phyloP scores from a whole-genome alignment of 208 protist genomes.

The Crithidia sp. region DNA sequence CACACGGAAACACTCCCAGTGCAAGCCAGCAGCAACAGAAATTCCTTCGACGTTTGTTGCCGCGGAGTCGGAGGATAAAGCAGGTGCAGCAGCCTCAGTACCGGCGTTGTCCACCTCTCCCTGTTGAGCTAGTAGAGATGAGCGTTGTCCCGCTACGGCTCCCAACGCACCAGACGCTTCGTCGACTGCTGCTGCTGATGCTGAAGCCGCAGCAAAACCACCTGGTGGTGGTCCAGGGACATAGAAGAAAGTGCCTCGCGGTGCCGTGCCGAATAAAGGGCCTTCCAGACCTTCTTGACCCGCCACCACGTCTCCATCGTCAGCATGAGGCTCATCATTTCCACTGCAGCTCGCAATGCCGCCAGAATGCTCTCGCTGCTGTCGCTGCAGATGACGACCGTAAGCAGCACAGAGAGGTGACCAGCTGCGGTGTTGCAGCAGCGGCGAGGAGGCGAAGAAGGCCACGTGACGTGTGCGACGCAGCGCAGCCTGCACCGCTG shows the following conservation, averaged over 20 bases:
- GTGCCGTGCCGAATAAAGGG: not conserved
- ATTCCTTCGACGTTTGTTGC: not conserved
- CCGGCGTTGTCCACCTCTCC: too few species aligned
- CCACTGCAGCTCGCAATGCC: too few species aligned
- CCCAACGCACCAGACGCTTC: too few species aligned
- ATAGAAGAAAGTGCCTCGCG: not conserved
- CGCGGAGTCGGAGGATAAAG: too few species aligned
- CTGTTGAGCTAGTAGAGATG: too few species aligned
- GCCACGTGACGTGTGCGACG: conserved; percentile 17
- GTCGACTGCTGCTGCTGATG: too few species aligned
- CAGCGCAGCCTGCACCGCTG: conserved; percentile 14
- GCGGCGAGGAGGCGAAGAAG: conserved; percentile 17
- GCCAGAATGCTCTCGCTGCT: too few species aligned
- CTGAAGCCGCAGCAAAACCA: not conserved
- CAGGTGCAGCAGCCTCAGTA: too few species aligned
- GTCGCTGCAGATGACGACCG: not conserved
- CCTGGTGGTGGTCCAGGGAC: not conserved
- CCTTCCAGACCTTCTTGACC: not conserved
- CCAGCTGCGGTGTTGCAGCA: conserved; percentile 28
- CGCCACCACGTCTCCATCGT: not conserved
- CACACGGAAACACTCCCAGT: conserved; percentile 61
- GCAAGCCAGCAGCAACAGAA: not conserved
- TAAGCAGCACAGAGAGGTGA: conserved; percentile 15
- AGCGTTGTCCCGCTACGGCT: too few species aligned
- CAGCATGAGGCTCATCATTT: not conserved